Conservation (phyloP, 208 protist species). For the Pavlovales sp. region DNA sequence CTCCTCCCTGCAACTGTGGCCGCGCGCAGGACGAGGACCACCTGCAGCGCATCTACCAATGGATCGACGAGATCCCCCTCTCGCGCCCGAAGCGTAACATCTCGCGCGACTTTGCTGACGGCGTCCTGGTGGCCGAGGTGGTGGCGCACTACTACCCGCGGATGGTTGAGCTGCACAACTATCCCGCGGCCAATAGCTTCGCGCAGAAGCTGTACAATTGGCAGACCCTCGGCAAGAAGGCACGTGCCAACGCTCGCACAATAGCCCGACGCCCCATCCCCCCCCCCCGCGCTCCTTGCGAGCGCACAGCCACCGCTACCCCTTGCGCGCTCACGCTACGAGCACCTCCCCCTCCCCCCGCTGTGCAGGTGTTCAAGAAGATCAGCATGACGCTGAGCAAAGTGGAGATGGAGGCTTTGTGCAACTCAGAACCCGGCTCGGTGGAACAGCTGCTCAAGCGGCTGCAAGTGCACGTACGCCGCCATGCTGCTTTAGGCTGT, state of each 20-base stretch:
- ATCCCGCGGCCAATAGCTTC: constrained; percentile 76
- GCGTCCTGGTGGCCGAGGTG: constrained; percentile 91
- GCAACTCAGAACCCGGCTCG: constrained; percentile 75
- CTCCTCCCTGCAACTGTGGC: too few relatives aligned
- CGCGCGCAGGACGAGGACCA: constrained; percentile 74
- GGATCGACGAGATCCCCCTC: constrained; percentile 93
- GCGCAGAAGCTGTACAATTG: constrained; percentile 92
- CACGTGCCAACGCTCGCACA: too few relatives aligned
- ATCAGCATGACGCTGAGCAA: constrained; percentile 79
- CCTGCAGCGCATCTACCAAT: constrained; percentile 89
- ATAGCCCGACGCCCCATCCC: too few relatives aligned
- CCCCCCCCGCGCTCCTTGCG: too few relatives aligned
- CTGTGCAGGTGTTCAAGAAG: constrained; percentile 85
- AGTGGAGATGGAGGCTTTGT: constrained; percentile 81
- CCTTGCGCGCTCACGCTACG: too few relatives aligned
- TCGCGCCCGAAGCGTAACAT: constrained; percentile 93
- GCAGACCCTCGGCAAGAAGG: constrained; percentile 81
- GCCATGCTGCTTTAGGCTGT: too few relatives aligned
- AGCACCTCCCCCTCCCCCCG: too few relatives aligned
- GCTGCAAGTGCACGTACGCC: constrained; percentile 52
- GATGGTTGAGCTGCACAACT: constrained; percentile 97
- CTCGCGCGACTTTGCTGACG: constrained; percentile 92
- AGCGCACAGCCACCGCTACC: too few relatives aligned
- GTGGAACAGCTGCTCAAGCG: constrained; percentile 84
- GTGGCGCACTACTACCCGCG: constrained; percentile 90